These are phyloP conservation scores for Penium margaritaceum DNA, from an alignment of 139 green algal species.

Conservation along the genomic window DNA sequence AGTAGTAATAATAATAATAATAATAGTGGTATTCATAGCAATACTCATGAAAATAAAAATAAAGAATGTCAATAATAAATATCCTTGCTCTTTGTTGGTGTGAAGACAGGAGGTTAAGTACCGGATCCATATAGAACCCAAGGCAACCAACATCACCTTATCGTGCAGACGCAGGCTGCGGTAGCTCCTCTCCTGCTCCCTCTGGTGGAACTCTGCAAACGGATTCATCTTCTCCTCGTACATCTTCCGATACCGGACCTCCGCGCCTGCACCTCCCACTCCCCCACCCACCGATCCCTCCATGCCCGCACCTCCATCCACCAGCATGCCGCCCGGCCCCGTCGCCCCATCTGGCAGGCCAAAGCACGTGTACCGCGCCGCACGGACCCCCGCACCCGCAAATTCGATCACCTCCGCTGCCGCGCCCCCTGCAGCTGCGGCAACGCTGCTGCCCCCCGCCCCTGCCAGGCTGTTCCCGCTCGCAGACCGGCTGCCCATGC, in stretches of 20 bases:
- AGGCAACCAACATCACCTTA: constrained; percentile 5
- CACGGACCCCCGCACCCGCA: neutral
- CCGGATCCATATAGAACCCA: too few relatives aligned
- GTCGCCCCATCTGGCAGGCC: neutral
- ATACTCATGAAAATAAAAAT: neutral
- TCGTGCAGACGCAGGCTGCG: constrained; percentile 31
- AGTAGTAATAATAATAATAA: neutral
- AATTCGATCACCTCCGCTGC: constrained; percentile 33
- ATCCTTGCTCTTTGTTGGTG: neutral
- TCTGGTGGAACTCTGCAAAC: constrained; percentile 73
- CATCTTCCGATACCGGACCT: constrained; percentile 67
- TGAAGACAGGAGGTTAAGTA: too few relatives aligned
- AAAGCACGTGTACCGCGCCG: constrained; percentile 25
- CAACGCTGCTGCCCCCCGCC: neutral
- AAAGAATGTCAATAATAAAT: neutral
- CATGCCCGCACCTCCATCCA: neutral
- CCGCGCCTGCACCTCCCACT: constrained; percentile 45
- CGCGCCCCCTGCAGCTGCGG: neutral
- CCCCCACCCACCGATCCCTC: neutral
- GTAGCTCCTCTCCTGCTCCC: constrained; percentile 39
- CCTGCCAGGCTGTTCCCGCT: neutral
- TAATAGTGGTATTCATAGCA: neutral
- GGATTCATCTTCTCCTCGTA: constrained; percentile 87
- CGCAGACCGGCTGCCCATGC: neutral
- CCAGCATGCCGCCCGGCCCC: neutral